Evolutionary conservation across 2,329 filamentous ascomycete genomes (phyloP).

Genomic region (Davidsoniella australis): DNA sequence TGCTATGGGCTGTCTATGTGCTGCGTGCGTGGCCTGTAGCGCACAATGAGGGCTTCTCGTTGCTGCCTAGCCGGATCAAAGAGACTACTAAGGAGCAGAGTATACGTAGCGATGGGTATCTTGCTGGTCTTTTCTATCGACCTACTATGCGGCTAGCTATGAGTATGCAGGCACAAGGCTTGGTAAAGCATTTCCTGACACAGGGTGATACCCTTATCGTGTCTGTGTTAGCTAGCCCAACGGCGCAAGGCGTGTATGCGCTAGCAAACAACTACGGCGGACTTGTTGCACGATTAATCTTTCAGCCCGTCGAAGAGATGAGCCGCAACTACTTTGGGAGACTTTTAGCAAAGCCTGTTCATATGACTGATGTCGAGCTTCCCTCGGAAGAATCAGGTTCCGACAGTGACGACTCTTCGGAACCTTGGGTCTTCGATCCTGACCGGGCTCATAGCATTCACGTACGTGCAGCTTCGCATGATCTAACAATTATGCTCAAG

Average conservation of each 20-base stretch:
- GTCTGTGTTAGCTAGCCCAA: constrained; percentile 55
- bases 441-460: too few relatives aligned
- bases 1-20: constrained; percentile 54
- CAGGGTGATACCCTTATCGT: constrained; percentile 89
- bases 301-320: constrained; percentile 91
- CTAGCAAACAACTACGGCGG: constrained; percentile 91
- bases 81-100: not conserved
- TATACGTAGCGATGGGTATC: constrained; percentile 23
- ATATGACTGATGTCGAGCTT: too few relatives aligned
- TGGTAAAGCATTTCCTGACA: constrained; percentile 84
- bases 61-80: constrained; percentile 31
- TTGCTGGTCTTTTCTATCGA: constrained; percentile 46
- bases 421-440: constrained; percentile 12
- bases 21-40: constrained; percentile 42
- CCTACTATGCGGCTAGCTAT: constrained; percentile 55
- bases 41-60: constrained; percentile 44
- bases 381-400: too few relatives aligned
- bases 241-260: constrained; percentile 79
- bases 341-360: constrained; percentile 34
- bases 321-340: constrained; percentile 79
- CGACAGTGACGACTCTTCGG: constrained; percentile 15
- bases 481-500: constrained; percentile 48
- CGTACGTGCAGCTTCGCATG: constrained; percentile 27
- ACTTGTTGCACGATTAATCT: constrained; percentile 69
- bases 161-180: constrained; percentile 75